Conservation (phyloP, 371 early-diverging fungal genomes). For the Conidiobolus incongruus region DNA sequence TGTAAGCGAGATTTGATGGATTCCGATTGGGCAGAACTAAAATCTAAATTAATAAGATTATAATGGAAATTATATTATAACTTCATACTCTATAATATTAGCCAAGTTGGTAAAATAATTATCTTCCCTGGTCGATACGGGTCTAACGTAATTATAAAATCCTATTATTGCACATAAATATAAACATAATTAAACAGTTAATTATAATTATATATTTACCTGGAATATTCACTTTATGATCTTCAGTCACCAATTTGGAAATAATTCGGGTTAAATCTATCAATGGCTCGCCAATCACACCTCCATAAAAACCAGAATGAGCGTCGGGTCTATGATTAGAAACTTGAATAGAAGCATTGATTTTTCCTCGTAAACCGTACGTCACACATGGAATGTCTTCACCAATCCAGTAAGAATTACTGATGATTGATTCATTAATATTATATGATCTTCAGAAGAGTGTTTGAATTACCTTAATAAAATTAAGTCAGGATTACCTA, state of each 20-base stretch:
- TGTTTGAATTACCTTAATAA: slow-evolving; percentile 23
- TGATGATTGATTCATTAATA: too few relatives aligned
- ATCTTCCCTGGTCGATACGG: slow-evolving; percentile 22
- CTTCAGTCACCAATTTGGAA: slow-evolving; percentile 21
- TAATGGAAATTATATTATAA: slow-evolving; percentile 14
- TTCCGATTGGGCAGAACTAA: slow-evolving; percentile 8
- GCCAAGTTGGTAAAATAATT: slow-evolving; percentile 10
- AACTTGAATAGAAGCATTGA: slow-evolving; percentile 39
- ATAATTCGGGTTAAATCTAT: slow-evolving; percentile 46
- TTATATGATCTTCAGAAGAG: too few relatives aligned
- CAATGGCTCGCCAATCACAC: slow-evolving; percentile 57
- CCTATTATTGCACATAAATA: slow-evolving; percentile 11
- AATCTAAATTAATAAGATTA: slow-evolving; percentile 3
- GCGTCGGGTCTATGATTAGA: slow-evolving; percentile 32
- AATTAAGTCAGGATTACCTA: slow-evolving; percentile 42
- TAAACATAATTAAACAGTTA: background rate
- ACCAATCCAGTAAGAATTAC: slow-evolving; percentile 70
- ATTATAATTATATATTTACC: slow-evolving; percentile 14
- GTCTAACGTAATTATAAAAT: slow-evolving; percentile 29
- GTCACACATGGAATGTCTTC: slow-evolving; percentile 90
- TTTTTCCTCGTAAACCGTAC: slow-evolving; percentile 82
- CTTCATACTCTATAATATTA: slow-evolving; percentile 11
- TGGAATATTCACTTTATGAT: slow-evolving; percentile 39
- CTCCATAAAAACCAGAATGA: slow-evolving; percentile 71
- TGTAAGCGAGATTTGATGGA: slow-evolving; percentile 26